Evolutionary conservation across 2,329 filamentous ascomycete genomes (phyloP).

Genomic region (Fusarium sp.): DNA sequence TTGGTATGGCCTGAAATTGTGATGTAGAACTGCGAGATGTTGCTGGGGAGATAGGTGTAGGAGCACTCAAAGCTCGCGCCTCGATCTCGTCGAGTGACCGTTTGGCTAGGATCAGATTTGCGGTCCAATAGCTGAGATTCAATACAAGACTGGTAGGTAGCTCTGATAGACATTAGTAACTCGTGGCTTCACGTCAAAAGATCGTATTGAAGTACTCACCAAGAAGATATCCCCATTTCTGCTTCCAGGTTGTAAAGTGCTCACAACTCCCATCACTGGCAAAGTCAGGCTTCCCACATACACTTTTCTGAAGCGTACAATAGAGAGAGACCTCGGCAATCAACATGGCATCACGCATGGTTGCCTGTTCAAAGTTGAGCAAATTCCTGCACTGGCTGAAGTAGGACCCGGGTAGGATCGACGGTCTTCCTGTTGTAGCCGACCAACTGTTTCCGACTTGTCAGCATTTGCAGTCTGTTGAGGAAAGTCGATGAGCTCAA

Average conservation of each 20-base stretch:
- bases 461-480: neutral
- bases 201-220: neutral
- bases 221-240: constrained; percentile 34
- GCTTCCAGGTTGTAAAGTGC: constrained; percentile 26
- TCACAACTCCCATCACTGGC: constrained; percentile 26
- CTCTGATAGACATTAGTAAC: constrained; percentile 2
- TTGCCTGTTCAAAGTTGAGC: constrained; percentile 54
- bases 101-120: constrained; percentile 26
- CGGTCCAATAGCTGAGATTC: constrained; percentile 22
- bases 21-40: neutral
- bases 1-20: constrained; percentile 10
- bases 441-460: constrained; percentile 49
- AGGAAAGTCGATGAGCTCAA: neutral
- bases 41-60: constrained; percentile 7
- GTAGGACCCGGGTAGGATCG: constrained; percentile 52
- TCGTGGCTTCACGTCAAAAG: accelerated
- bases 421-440: constrained; percentile 54
- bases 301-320: constrained; percentile 49
- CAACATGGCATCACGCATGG: constrained; percentile 56
- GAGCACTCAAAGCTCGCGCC: neutral
- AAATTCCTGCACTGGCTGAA: constrained; percentile 55
- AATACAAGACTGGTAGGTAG: constrained; percentile 12
- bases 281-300: constrained; percentile 47
- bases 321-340: constrained; percentile 55
- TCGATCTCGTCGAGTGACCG: constrained; percentile 19